Evolutionary conservation across 495 filamentous ascomycete species (phyloP), one percentile per base, ranked within the genome.

Genomic region (Neurospora hispaniola): DNA sequence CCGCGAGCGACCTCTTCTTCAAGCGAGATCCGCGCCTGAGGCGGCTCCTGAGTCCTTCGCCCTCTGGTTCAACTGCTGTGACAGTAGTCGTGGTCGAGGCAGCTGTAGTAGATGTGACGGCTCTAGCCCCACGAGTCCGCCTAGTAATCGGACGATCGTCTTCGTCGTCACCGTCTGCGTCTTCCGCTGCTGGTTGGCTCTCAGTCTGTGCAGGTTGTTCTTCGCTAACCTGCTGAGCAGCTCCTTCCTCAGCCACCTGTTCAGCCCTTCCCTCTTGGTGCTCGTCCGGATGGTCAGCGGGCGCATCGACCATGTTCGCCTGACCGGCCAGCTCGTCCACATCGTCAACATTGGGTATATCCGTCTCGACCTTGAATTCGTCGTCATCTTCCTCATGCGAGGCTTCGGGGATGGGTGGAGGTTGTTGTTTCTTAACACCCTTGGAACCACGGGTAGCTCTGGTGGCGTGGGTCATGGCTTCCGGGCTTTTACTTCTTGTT

Each of bases 81-180:
- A 85, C 77, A 76, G 82, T 73, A 43, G 79, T 68, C 18, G 82
- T 73, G 44, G 79, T 69, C 18, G 74, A 43, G 10, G 74, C 68
- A 42, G 76, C 27, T 31, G 73, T 74, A 18, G 16, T 71, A 41
- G 73, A 75, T n/a, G 73, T 70, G 43, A 73, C 59, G 14, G 78
- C 78, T 73, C 85, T 81, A 44, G 84, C 78, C 40, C 79, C 83
- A 75, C 89, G 84, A 42, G 85, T 87, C 66, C 89, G 81, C 42
- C 85, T 79, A 31, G 85, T 85, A 18, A 88, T 83, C 1, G 89
- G 89, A 8, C 81, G 83, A 76, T 92, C 90, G 68, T 92, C 90
- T 12, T 93, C 91, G 3, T 93, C 92, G 0, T 92, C 89, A 10
- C 90, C 87, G 6, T 86, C 87, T 18, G 87, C 88, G 5, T 82